These are phyloP conservation scores for Takakia lepidozioides DNA, from an alignment of 225 moss, liverwort and hornwort genomes.

Conservation along the genomic window DNA sequence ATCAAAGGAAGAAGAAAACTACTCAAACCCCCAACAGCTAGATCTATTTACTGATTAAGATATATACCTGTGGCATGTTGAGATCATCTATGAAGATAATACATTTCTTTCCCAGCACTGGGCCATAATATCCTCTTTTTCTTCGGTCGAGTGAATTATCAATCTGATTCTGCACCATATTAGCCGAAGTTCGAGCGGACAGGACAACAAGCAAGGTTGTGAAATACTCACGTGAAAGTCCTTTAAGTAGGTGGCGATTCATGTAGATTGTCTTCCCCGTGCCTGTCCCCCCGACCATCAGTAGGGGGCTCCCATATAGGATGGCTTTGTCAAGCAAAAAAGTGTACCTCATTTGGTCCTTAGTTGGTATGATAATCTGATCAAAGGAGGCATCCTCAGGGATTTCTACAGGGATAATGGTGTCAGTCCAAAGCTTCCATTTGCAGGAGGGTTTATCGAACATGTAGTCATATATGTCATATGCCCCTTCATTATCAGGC, in stretches of 20 bases:
- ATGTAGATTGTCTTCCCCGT: conserved; percentile 78
- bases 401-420: conserved; percentile 59
- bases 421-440: conserved; percentile 71
- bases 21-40: no score
- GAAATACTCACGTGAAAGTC: conserved; percentile 56
- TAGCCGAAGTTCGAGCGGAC: conserved; percentile 70
- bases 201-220: conserved; percentile 61
- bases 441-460: conserved; percentile 76
- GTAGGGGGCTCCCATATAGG: conserved; percentile 49
- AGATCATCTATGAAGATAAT: conserved; percentile 81
- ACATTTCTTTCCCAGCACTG: conserved; percentile 54
- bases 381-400: conserved; percentile 51
- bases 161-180: conserved; percentile 85
- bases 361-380: conserved; percentile 81
- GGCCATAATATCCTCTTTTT: conserved; percentile 57
- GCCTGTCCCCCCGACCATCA: conserved; percentile 77
- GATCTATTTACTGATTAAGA: not conserved
- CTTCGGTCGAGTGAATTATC: conserved; percentile 73
- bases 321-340: conserved; percentile 68
- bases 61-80: conserved; percentile 78
- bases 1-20: no score
- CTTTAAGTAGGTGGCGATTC: conserved; percentile 60
- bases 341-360: conserved; percentile 80
- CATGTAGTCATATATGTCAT: conserved; percentile 56
- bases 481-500: conserved; percentile 28